Evolutionary conservation across 768 basidiomycete genomes (phyloP).

Genomic region (Tulasnella sp.): DNA sequence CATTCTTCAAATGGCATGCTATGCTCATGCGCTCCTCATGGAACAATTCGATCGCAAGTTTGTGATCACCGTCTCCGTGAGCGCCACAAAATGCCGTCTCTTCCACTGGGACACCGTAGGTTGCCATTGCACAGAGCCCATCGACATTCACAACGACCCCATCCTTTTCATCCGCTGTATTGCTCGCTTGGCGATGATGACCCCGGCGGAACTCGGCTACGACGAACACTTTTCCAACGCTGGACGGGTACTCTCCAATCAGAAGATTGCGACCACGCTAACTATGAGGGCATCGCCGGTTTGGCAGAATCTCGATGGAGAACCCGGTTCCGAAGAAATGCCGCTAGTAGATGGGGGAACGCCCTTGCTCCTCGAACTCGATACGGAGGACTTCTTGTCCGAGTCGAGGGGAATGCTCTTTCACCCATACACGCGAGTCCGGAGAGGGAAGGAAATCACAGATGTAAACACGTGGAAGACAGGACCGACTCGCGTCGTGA

Average conservation of each 20-base stretch:
- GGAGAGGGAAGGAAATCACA: neutral
- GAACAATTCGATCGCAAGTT: slow-evolving; percentile 13
- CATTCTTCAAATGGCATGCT: neutral
- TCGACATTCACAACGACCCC: neutral
- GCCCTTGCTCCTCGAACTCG: neutral
- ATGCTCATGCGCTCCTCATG: neutral
- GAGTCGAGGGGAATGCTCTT: neutral
- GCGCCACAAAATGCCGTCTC: neutral
- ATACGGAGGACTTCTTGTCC: neutral
- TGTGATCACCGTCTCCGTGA: neutral
- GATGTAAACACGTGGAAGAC: neutral
- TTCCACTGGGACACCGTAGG: neutral
- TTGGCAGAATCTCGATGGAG: neutral
- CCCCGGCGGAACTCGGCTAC: neutral
- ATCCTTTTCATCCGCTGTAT: neutral
- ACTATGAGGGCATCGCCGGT: neutral
- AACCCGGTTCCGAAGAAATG: neutral
- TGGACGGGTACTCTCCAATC: neutral
- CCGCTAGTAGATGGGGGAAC: neutral
- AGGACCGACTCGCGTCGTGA: neutral
- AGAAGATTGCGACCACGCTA: neutral
- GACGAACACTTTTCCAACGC: neutral
- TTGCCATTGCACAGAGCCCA: neutral
- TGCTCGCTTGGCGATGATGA: neutral
- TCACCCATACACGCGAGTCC: neutral